Evolutionary conservation across 2,329 filamentous ascomycete species (phyloP), one percentile per base, ranked within the genome.

Genomic region (Chrysosphaeria jannelii): DNA sequence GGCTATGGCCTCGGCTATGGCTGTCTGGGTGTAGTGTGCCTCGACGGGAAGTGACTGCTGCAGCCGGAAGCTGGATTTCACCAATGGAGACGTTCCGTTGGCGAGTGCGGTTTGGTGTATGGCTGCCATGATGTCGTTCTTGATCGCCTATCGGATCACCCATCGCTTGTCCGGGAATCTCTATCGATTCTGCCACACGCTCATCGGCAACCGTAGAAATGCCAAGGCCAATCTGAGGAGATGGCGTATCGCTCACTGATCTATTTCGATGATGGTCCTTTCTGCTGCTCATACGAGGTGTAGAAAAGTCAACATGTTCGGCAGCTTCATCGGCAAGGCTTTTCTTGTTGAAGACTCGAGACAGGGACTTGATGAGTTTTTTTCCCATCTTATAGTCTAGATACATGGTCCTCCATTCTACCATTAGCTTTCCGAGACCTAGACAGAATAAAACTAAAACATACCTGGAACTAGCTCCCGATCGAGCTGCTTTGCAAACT

Each of bases 381-480:
- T 93, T 93, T 29, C 78, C 81, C 27, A 65, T 65, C 55, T 89
- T 90, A 53, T 93, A 93, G 45, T 91, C 64, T 35, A 93, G 57
- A 43, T 91, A 93, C 44, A 90, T 89, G 42, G 67, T 59, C 37
- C 72, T 64, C 81, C 81, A 93, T 59, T 93, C 62, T 67, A 3
- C 3, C 9, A 8, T 5, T 5, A 12, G n/a, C 12, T 13, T 7
- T 6, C 13, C 8, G 11, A 13, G 13, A 17, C 21, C 20, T 20
- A 11, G 18, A 20, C 2, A 16, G 13, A 20, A 18, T 3, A 14
- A 3, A 5, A 24, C 7, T 4, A 7, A 6, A 14, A 9, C 11
- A 33, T 41, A 65, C 61, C 79, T 39, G 79, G 79, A 32, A 91
- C 76, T 25, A 78, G 59, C 36, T 88, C 72, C 38, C 71, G 61